Conservation (phyloP, 2,329 filamentous ascomycete species). For the Ophiocordyceps polyrhachis-furcata region DNA sequence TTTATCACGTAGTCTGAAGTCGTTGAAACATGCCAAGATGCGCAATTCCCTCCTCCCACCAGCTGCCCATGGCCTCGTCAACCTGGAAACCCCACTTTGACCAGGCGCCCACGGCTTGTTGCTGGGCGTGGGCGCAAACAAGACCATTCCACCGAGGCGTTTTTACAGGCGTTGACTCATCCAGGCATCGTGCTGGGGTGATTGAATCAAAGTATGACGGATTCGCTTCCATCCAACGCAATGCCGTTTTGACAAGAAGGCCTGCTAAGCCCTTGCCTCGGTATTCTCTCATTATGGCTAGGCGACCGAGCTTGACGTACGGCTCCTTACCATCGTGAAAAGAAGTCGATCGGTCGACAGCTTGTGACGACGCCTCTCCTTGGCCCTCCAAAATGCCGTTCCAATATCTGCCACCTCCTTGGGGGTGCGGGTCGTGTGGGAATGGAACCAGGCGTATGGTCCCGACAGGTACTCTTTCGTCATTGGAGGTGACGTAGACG, state of each 20-base stretch:
- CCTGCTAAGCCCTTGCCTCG: conserved; percentile 46
- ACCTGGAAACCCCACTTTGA: conserved; percentile 50
- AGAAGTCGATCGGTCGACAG: conserved; percentile 25
- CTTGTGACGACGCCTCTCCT: neutral
- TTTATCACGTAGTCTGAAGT: conserved; percentile 14
- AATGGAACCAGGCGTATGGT: conserved; percentile 69
- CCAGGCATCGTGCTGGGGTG: conserved; percentile 20
- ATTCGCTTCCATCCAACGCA: conserved; percentile 49
- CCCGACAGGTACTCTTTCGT: conserved; percentile 35
- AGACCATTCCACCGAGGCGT: conserved; percentile 54
- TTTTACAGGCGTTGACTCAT: conserved; percentile 21
- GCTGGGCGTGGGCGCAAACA: conserved; percentile 64
- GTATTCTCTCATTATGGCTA: conserved; percentile 50
- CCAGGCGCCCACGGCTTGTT: conserved; percentile 46
- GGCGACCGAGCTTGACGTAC: conserved; percentile 65
- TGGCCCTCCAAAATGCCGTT: conserved; percentile 20
- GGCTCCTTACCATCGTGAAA: conserved; percentile 46
- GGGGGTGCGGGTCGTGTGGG: conserved; percentile 49
- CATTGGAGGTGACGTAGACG: conserved; percentile 48
- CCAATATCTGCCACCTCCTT: conserved; percentile 28
- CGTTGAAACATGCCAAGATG: conserved; percentile 68
- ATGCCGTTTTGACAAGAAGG: conserved; percentile 45
- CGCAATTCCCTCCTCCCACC: conserved; percentile 68
- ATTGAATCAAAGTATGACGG: conserved; percentile 34
- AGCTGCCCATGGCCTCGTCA: conserved; percentile 56